Base-by-base conservation (phyloP, 345 rosid species). In the Acer negundo region DNA sequence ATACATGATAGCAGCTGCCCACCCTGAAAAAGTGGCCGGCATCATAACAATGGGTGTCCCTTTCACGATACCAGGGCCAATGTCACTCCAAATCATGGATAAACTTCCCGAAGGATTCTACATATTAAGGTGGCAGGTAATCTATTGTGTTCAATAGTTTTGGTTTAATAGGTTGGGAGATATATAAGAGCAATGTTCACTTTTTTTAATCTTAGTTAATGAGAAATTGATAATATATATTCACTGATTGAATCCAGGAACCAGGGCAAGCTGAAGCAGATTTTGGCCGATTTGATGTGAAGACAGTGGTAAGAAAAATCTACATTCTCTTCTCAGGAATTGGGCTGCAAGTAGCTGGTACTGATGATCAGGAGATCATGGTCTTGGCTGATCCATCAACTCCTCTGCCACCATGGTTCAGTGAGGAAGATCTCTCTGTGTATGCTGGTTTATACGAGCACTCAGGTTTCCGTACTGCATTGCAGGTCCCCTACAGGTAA, bases 401-500 rank as follows among this genome's bases (percentile, higher is more conserved):
- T 62, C 85, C 92, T 4, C 75, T 87, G 7, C 92, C 89, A 28
- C 76, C 84, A 0, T 85, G 88, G 88, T 82, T 87, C 78, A 72
- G 80, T 0, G 87, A 87, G 75, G 86, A 87, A 13, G 92, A 89
- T 70, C 84, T 89, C 5, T 69, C 71, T 13, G 82, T 35, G 44
- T 89, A 87, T 75, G 88, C 90, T 23, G 66, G 76, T 35, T 40
- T 83, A 59, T 89, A 89, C 17, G 81, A 79, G 65, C 87, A 86
- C 7, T 87, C 88, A 6, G 89, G 93, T 40, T 89, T 87, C 51
- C 62, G 75, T 8, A 69, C 76, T 62, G 76, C 93, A 11, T 47
- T 89, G 40, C 83, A 75, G 79, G 85, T 87, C 64, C 89, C 91
- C n/a, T 88, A 86, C 75, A 86, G 91, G 91, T 86, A 77, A 59